These are phyloP conservation scores for Clarireedia hainanense DNA, from an alignment of 2,329 filamentous ascomycete genomes.

Conservation along the genomic window DNA sequence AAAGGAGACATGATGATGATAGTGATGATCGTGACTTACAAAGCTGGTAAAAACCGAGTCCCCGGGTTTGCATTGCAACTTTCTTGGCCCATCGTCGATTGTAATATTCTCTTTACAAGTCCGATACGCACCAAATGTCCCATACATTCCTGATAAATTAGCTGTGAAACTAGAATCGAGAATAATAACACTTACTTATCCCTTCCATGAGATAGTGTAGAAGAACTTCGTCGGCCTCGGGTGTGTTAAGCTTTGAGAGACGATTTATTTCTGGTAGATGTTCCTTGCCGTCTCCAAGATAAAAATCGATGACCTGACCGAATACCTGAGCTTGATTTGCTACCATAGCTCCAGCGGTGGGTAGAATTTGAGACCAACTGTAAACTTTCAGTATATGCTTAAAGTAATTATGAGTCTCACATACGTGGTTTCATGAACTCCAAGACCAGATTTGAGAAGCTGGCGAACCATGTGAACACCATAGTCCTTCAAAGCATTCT, in stretches of 20 bases:
- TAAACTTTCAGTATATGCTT: not conserved
- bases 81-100: constrained; percentile 1
- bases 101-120: constrained; percentile 8
- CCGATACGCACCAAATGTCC: constrained; percentile 54
- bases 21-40: not conserved
- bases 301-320: constrained; percentile 64
- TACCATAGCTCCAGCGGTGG: constrained; percentile 56
- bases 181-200: constrained; percentile 5
- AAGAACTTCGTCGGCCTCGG: constrained; percentile 51
- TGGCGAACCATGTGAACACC: constrained; percentile 57
- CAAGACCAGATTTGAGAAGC: constrained; percentile 54
- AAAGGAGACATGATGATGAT: too few species aligned
- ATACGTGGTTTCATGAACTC: constrained; percentile 40
- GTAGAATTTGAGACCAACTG: constrained; percentile 52
- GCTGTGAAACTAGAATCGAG: not conserved
- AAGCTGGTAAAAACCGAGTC: constrained; percentile 6
- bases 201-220: constrained; percentile 62
- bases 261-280: constrained; percentile 53
- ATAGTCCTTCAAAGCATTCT: constrained; percentile 36
- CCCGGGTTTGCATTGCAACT: constrained; percentile 5
- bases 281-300: constrained; percentile 48
- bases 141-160: constrained; percentile 40
- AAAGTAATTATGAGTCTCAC: constrained; percentile 46
- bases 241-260: constrained; percentile 45
- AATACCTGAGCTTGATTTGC: constrained; percentile 65